Evolutionary conservation across 169 alveolate species (phyloP), one percentile per base, ranked within the genome.

Genomic region (Eimeria zaria): DNA sequence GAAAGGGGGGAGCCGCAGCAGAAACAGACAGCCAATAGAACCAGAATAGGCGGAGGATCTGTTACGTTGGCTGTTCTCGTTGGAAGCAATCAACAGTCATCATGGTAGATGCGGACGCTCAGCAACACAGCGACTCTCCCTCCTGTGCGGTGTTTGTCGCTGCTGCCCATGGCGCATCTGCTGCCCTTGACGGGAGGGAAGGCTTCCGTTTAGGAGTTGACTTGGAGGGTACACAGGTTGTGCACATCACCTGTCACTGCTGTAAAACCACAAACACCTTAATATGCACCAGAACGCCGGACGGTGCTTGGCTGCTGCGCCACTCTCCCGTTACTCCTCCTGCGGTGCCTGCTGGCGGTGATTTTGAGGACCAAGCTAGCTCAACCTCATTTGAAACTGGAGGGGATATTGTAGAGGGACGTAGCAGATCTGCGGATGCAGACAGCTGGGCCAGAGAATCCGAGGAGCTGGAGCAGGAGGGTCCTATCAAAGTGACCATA

Each of bases 301-400:
- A 87, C 64, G 93, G 93, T 67, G 51, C 64, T 58, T 87, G 93
- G 93, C 81, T 87, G 81, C 78, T 87, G 39, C 62, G 93, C 81
- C 60, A 41, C 20, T 81, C 93, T 22, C 83, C 81, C 46, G 58
- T 53, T 58, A 69, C 91, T 24, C 36, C 53, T 22, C 53, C 33
- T 58, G 36, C 51, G 12, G n/a, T 16, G 24, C 7, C 93, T 39
- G 64, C 93, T 39, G 44, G 36, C 24, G n/a, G 80, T 60, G 64
- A 69, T 39, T 14, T 22, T 24, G 93, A 87, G 11, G 41, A 41
- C 36, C 78, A 12, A 12, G 62, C 60, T 58, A 24, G 20, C 53
- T 0, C 58, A 14, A 33, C 44, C 27, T 41, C 83, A n/a, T 24
- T 39, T 1, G 62, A 48, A 18, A 30, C 91, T 16, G 53, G 58